Percentiles rank a stretch among this genome's conserved stretches.
Conservation (phyloP, 1,284 basidiomycete species). For the Lentinula novae-zelandiae region DNA sequence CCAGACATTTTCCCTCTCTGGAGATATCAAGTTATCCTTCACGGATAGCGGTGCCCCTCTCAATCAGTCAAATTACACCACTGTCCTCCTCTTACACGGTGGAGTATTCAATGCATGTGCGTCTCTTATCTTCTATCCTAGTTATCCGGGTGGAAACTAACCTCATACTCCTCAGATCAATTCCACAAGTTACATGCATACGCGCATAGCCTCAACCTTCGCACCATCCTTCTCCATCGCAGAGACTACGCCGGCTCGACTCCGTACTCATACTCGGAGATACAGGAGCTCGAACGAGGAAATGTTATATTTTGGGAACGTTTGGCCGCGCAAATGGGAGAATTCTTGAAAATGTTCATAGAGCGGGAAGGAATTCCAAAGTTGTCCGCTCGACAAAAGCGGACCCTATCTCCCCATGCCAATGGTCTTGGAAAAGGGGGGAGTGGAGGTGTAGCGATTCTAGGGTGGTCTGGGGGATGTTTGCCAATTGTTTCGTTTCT, state of each 20-base stretch:
- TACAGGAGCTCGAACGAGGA: constrained; percentile 10
- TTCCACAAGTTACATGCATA: constrained; percentile 15
- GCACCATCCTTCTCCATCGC: constrained; percentile 25
- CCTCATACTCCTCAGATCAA: background rate
- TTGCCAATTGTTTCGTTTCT: constrained; percentile 14
- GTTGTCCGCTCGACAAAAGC: background rate
- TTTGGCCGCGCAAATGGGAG: background rate
- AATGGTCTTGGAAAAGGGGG: background rate
- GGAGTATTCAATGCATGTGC: constrained; percentile 17
- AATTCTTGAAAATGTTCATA: constrained; percentile 15
- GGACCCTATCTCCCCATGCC: background rate
- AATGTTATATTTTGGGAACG: constrained; percentile 11
- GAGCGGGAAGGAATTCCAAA: constrained; percentile 11
- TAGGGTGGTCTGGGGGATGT: constrained; percentile 17
- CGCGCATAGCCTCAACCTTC: constrained; percentile 19
- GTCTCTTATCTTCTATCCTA: background rate
- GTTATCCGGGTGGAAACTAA: background rate
- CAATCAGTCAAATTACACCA: constrained; percentile 16
- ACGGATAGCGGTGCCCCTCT: constrained; percentile 17
- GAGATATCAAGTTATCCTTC: constrained; percentile 12
- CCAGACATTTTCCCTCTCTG: constrained; percentile 6
- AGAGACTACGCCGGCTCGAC: constrained; percentile 27
- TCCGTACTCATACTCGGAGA: constrained; percentile 20
- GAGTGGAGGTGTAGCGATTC: constrained; percentile 16
- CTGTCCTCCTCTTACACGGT: constrained; percentile 19